Evolutionary conservation across 495 filamentous ascomycete species (phyloP).

Genomic region (Tuber brumale): DNA sequence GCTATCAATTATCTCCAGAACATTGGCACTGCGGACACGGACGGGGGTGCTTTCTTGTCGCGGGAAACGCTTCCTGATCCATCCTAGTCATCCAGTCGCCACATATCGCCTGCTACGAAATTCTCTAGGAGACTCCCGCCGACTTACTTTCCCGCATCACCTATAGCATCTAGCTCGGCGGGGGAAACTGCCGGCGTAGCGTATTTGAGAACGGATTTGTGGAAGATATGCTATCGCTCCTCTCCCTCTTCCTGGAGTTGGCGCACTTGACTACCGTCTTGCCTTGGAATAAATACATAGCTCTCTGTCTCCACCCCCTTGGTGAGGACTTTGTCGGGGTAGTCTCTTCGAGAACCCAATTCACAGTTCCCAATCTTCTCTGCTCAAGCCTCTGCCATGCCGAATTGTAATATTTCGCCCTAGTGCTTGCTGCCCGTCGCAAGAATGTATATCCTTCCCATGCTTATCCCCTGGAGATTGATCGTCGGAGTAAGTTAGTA

Average conservation of each 20-base stretch:
- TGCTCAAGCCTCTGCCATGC: slow-evolving; percentile 8
- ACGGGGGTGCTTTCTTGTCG: slow-evolving; percentile 9
- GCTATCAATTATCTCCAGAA: slow-evolving; percentile 31
- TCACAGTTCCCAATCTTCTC: not conserved
- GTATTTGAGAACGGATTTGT: not conserved
- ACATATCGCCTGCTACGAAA: not conserved
- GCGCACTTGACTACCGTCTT: slow-evolving; percentile 14
- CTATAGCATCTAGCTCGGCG: not conserved
- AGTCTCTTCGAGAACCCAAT: not conserved
- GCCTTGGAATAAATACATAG: slow-evolving; percentile 26
- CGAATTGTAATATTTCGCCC: not conserved
- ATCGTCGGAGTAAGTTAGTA: not conserved
- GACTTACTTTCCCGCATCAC: not conserved
- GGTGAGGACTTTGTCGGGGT: slow-evolving; percentile 7
- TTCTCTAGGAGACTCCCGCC: not conserved
- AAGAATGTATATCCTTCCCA: not conserved
- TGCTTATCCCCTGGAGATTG: not conserved
- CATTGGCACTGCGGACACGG: slow-evolving; percentile 20
- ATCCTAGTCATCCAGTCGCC: slow-evolving; percentile 10
- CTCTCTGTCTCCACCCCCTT: slow-evolving; percentile 31
- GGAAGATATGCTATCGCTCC: slow-evolving; percentile 20
- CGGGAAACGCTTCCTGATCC: not conserved
- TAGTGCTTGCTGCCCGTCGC: slow-evolving; percentile 8
- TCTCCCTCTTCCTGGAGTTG: slow-evolving; percentile 13
- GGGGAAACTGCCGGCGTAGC: not conserved